phyloP scores from a whole-genome alignment of 2,329 filamentous ascomycete genomes.

The Diaporthe capsici region DNA sequence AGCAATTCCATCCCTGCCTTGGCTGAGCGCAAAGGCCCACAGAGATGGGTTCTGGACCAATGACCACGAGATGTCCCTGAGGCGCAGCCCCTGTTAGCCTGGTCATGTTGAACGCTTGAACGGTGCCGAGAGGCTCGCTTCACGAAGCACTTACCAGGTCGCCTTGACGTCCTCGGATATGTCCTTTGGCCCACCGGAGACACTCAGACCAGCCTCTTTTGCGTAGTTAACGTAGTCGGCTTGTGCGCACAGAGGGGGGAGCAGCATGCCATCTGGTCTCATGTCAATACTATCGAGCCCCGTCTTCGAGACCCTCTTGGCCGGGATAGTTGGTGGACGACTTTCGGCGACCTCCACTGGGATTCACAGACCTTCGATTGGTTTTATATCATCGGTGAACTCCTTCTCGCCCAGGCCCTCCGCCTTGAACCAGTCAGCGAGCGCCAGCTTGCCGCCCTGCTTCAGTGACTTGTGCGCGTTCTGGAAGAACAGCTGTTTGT shows the following conservation, averaged over 20 bases:
- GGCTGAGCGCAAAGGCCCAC: constrained; percentile 73
- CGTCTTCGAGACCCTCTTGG: neutral
- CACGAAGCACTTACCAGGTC: constrained; percentile 64
- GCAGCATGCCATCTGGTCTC: constrained; percentile 69
- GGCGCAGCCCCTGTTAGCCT: constrained; percentile 19
- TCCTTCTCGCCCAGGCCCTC: constrained; percentile 59
- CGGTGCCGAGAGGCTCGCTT: neutral
- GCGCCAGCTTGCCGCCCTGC: constrained; percentile 64
- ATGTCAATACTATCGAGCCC: neutral
- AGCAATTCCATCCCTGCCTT: constrained; percentile 71
- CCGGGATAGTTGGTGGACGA: neutral
- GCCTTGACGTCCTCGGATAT: constrained; percentile 71
- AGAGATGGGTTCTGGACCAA: constrained; percentile 71
- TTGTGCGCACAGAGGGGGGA: constrained; percentile 69
- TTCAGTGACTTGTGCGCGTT: constrained; percentile 65
- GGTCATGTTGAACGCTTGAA: neutral
- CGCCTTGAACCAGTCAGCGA: constrained; percentile 74
- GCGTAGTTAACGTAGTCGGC: constrained; percentile 67
- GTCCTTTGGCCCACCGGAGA: constrained; percentile 64
- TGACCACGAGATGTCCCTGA: constrained; percentile 74
- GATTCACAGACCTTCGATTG: constrained; percentile 65
- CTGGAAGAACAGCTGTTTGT: constrained; percentile 71
- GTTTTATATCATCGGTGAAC: constrained; percentile 67
- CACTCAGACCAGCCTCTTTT: constrained; percentile 60
- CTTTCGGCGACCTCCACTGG: neutral